Evolutionary conservation across 805 yeast genomes (phyloP), one percentile per base, ranked within the genome.

Genomic region (Candida manassasensis): DNA sequence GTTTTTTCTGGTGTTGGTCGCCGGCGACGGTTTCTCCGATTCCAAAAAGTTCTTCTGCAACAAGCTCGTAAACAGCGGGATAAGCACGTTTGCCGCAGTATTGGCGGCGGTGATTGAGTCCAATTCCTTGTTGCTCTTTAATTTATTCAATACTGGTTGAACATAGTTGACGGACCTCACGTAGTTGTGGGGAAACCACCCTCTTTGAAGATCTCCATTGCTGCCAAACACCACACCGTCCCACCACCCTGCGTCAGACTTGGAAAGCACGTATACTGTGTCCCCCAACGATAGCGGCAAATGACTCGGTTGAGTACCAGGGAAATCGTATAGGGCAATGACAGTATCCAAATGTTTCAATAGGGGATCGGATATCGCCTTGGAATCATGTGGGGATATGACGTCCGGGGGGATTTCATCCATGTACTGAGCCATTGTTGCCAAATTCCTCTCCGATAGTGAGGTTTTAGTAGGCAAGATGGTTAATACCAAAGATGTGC

Each of bases 181-280:
- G 55, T 72, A 80, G 39, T 72, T 74, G 32, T 73, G 73, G 12
- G 95, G 95, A 61, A 87, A 84, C 95, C 95, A 87, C 47, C 96
- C 96, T 50, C 94, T 69, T 26, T 53, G 49, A 4, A 71, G 55
- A 4, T 64, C 71, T 5, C 73, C 72, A 42, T 39, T 48, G 37
- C 39, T 48, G 33, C 24, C 64, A 44, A 55, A 35, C 4, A 57
- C 34, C 12, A 81, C 67, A 8, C 96, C 95, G 55, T 87, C 95
- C 93, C 94, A 85, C 96, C 95, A 87, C 2, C 87, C 84, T 2
- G 77, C 55, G 26, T 71, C 74, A 11, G 76, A 65, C 41, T 81
- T 82, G 11, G 70, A 53, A n/a, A 84, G 52, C 10, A 87, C 93
- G 45, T 81, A 74, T 1, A 87, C 61, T 3, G 82, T 69, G 43